Conservation (phyloP, 192 early-diverging fungal species). For the Mortierella antarctica region DNA sequence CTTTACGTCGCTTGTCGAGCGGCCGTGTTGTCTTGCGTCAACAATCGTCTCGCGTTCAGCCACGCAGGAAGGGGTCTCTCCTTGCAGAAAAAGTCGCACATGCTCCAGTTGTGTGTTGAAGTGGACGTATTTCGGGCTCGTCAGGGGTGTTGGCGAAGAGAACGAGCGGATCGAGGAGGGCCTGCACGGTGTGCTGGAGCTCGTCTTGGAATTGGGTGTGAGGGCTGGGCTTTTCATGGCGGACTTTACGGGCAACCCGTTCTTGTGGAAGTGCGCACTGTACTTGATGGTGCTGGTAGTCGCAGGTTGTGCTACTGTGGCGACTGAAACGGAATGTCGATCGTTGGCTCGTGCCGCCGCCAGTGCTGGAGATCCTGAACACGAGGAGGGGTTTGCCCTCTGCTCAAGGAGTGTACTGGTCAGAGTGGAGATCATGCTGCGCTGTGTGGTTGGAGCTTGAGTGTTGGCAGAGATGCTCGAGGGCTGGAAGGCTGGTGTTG, state of each 20-base stretch:
- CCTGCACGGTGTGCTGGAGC: slow-evolving; percentile 1
- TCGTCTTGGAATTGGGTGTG: neutral
- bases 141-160: slow-evolving; percentile 54
- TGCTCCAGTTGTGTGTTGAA: slow-evolving; percentile 77
- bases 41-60: slow-evolving; percentile 38
- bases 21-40: slow-evolving; percentile 23
- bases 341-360: too few species aligned
- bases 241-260: slow-evolving; percentile 45
- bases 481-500: slow-evolving; percentile 5
- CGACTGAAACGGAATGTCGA: neutral
- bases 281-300: slow-evolving; percentile 8
- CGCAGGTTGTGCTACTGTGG: slow-evolving; percentile 8
- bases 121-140: slow-evolving; percentile 70
- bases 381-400: neutral
- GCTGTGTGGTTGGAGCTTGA: slow-evolving; percentile 27
- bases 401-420: slow-evolving; percentile 18
- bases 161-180: slow-evolving; percentile 27
- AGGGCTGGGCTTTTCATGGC: slow-evolving; percentile 34
- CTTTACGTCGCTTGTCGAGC: slow-evolving; percentile 30
- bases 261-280: slow-evolving; percentile 38
- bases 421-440: slow-evolving; percentile 21
- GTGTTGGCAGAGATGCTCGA: slow-evolving; percentile 20
- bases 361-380: neutral
- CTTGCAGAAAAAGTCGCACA: slow-evolving; percentile 76
- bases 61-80: slow-evolving; percentile 68